Base-by-base conservation (phyloP, 139 green algal species). In the Coelastrella sp. region DNA sequence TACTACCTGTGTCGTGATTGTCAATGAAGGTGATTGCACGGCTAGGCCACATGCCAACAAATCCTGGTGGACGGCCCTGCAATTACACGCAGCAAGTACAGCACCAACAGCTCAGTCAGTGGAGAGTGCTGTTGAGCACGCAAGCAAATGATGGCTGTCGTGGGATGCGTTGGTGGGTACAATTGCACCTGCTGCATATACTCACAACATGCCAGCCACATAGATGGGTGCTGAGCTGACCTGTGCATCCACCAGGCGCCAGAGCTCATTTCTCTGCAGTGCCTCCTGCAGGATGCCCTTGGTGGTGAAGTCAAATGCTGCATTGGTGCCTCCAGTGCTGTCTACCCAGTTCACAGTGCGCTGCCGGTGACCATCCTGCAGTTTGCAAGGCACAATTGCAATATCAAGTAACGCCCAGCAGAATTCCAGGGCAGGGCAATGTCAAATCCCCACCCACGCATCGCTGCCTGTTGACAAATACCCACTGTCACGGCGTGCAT, bases 251-350 rank as follows among this genome's bases (percentile, higher is more conserved):
- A 97, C 95, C 63, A 99, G 94, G 20, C 98, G 96, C 98, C 98
- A 99, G 93, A 99, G 99, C 95, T 99, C 97, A 19, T 91, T 93
- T 22, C 96, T 93, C 12, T 87, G 84, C 87, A 99, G 95, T 7
- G 98, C 98, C 90, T 99, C 97, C 90, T 99, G 98, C 91, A 99
- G 80, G 60, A 99, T 97, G 73, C 97, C 98, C 92, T 99, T 99
- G 86, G 96, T 98, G 70, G 97, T 99, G 96, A 99, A 99, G 94
- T 99, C 98, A 91, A 99, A 99, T 49, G 97, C 97, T 4, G 95
- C 96, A 7, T 94, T 89, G 58, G 96, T 99, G 88, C 96, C 97
- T 9, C 97, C 97, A 4, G 97, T 99, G 35, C 89, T 81, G 92
- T 99, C 97, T 81, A 94, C 97, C 98, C 98, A 99, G 94, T 98